Conservation (phyloP, 306 rosid species). For the Malus domestica region DNA sequence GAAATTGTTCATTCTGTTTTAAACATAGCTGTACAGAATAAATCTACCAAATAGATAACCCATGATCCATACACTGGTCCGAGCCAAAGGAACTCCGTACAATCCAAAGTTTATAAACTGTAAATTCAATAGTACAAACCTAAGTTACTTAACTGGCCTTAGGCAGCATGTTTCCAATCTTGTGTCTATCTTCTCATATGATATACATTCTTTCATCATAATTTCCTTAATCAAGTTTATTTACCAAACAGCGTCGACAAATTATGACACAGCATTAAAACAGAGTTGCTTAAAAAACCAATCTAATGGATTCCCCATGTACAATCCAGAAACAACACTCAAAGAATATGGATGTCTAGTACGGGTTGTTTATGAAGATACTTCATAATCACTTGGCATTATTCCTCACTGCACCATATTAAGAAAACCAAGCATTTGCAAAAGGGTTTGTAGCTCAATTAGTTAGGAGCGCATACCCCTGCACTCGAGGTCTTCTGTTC, state of each 20-base stretch:
- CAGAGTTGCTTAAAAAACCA: not conserved
- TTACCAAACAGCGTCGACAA: not conserved
- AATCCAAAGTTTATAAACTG: not conserved
- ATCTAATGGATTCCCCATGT: not conserved
- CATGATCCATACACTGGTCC: not conserved
- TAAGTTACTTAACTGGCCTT: no score
- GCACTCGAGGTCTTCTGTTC: no score
- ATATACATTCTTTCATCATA: not conserved
- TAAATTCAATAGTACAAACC: not conserved
- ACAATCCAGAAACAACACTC: not conserved
- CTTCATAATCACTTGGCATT: not conserved
- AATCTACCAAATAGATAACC: not conserved
- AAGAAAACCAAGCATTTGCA: not conserved
- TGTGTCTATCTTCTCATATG: not conserved
- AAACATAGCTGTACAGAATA: not conserved
- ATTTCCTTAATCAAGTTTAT: not conserved
- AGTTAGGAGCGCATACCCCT: no score
- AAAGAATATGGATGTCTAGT: not conserved
- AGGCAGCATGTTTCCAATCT: not conserved
- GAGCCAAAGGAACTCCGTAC: not conserved
- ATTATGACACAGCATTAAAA: not conserved
- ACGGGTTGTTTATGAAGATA: not conserved
- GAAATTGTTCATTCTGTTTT: not conserved
- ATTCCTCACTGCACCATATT: not conserved
- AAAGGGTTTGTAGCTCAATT: no score